Percentiles rank a stretch among this genome's conserved stretches.
Conservation (phyloP, 2,329 filamentous ascomycete genomes). For the Paracamarosporium sp. region DNA sequence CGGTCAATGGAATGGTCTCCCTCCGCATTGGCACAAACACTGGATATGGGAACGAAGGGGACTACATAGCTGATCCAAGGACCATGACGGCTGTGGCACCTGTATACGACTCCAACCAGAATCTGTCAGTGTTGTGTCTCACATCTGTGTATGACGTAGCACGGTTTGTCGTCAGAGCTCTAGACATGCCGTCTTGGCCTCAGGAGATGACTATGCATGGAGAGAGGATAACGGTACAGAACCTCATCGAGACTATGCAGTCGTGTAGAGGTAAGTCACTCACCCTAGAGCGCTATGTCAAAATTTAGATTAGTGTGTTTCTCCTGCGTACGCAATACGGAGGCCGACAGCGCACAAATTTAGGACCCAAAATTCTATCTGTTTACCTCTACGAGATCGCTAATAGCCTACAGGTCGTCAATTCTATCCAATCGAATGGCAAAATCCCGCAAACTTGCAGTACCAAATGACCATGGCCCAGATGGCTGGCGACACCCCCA, state of each 20-base stretch:
- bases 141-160: constrained; percentile 75
- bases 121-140: constrained; percentile 61
- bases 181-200: constrained; percentile 72
- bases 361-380: no score
- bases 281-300: background rate
- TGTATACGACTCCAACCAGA: constrained; percentile 57
- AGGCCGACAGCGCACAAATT: background rate
- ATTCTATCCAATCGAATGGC: constrained; percentile 47
- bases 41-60: constrained; percentile 63
- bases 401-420: constrained; percentile 26
- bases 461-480: constrained; percentile 56
- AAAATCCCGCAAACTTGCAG: constrained; percentile 57
- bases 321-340: background rate
- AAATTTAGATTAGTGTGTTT: background rate
- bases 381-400: constrained; percentile 13
- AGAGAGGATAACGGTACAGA: constrained; percentile 67
- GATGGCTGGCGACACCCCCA: constrained; percentile 35
- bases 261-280: constrained; percentile 33
- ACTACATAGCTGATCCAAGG: constrained; percentile 70
- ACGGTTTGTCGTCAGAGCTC: constrained; percentile 72
- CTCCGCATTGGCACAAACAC: constrained; percentile 66
- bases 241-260: constrained; percentile 63
- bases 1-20: constrained; percentile 67
- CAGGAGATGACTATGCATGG: constrained; percentile 72
- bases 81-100: constrained; percentile 66